Evolutionary conservation across 192 early-diverging fungal species (phyloP), one percentile per base, ranked within the genome.

Genomic region (Mortierella claussenii): DNA sequence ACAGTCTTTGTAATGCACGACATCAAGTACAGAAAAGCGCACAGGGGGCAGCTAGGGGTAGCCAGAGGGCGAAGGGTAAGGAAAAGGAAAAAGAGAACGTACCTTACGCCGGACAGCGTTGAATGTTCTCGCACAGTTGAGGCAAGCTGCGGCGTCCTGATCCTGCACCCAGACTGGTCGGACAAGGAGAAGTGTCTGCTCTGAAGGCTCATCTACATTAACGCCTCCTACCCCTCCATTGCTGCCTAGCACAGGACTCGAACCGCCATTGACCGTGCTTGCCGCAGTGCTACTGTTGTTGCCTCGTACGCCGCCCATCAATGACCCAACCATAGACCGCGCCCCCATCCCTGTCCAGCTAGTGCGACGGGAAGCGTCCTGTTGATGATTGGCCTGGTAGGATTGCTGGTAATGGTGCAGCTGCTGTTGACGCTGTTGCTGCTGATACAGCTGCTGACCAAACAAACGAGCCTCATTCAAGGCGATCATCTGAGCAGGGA

Each of bases 111-210:
- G 80, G 30, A 86, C 63, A 42, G 78, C 60, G 40, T 70, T 78
- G 68, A 86, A 86, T 4, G 78, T 40, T 42, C 45, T 61, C 31
- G 76, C 67, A 46, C 84, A 86, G 15, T 76, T 73, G 43, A 47
- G 32, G 43, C 84, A 86, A 23, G 81, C 53, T 28, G 76, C 47
- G 40, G 81, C 78, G 48, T 86, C 84, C 24, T 79, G 55, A 43
- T 86, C 84, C 37, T 80, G 78, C 9, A 86, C 80, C 84, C 84
- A 86, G 6, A 78, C 49, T 1, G 84, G 84, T 28, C 84, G 78
- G 20, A 75, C 74, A 10, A 86, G 65, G 8, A 86, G 49, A 37
- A 86, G 71, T 11, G 84, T 82, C 18, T 73, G 67, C 18, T 76
- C 73, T 30, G 57, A 31, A 13, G 57, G 64, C 18, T 62, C 73